Percentiles rank a stretch among this genome's conserved stretches.
phyloP scores from a whole-genome alignment of 164 flowering plant species.

The Cinnamomum micranthum region DNA sequence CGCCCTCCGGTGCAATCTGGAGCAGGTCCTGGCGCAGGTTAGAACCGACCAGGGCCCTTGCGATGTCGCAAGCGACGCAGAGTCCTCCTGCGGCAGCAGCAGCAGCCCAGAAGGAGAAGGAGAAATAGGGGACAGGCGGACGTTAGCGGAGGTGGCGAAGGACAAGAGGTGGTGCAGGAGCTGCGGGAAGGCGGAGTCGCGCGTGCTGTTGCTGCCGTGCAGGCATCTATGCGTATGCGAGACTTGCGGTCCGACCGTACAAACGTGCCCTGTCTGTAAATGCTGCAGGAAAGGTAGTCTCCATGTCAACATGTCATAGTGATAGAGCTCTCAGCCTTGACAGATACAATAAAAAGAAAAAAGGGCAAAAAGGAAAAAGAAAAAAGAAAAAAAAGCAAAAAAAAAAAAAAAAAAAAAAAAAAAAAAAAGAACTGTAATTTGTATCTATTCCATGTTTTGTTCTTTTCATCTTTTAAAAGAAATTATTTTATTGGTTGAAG shows the following conservation, averaged over 20 bases:
- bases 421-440: not conserved
- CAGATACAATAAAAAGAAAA: too few species aligned
- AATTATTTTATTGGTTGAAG: not conserved
- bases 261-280: slow-evolving; percentile 58
- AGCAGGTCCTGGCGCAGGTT: slow-evolving; percentile 48
- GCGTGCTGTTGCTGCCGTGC: slow-evolving; percentile 62
- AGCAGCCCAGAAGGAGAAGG: slow-evolving; percentile 2
- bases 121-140: not conserved
- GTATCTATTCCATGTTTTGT: not conserved
- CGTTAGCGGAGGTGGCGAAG: not conserved
- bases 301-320: slow-evolving; percentile 36
- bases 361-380: not conserved
- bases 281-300: slow-evolving; percentile 42
- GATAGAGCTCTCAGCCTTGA: too few species aligned
- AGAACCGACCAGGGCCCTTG: slow-evolving; percentile 20
- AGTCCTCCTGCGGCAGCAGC: slow-evolving; percentile 23
- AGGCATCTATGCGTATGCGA: slow-evolving; percentile 61
- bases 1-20: slow-evolving; percentile 50
- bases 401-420: not conserved
- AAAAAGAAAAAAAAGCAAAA: not conserved
- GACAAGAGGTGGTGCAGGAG: slow-evolving; percentile 22
- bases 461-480: not conserved
- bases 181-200: slow-evolving; percentile 37
- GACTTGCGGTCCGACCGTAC: slow-evolving; percentile 39
- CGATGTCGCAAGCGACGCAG: slow-evolving; percentile 24